These are phyloP conservation scores for Aureobasidium sp. DNA, from an alignment of 2,329 filamentous ascomycete genomes.

Conservation along the genomic window DNA sequence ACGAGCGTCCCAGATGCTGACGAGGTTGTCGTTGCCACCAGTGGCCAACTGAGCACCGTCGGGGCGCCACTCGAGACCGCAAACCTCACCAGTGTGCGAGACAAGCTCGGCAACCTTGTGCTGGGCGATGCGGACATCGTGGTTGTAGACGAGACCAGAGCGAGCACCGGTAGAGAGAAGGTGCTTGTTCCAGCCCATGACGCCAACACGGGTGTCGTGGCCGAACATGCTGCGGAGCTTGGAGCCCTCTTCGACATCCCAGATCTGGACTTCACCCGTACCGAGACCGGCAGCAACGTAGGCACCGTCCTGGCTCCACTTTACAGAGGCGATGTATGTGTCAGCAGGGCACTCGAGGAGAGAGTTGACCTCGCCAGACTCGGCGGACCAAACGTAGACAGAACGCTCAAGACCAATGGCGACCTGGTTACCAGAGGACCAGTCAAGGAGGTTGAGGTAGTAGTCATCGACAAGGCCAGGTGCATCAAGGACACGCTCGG, in stretches of 20 bases:
- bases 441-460: constrained; percentile 97
- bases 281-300: constrained; percentile 94
- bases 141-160: constrained; percentile 94
- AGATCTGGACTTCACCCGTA: constrained; percentile 96
- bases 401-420: constrained; percentile 95
- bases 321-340: constrained; percentile 95
- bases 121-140: constrained; percentile 93
- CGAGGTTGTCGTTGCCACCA: constrained; percentile 96
- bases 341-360: constrained; percentile 82
- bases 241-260: constrained; percentile 89
- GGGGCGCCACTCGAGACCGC: constrained; percentile 93
- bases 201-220: constrained; percentile 90
- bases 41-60: constrained; percentile 96
- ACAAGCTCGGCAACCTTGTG: constrained; percentile 98
- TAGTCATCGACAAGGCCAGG: constrained; percentile 96
- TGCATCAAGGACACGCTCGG: constrained; percentile 92
- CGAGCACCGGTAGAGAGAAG: constrained; percentile 90
- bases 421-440: constrained; percentile 96
- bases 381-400: constrained; percentile 98
- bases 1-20: constrained; percentile 97
- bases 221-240: constrained; percentile 99
- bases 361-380: constrained; percentile 81
- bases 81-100: constrained; percentile 95
- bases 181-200: constrained; percentile 99
- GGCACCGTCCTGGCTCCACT: constrained; percentile 95